Evolutionary conservation across 2,329 filamentous ascomycete species (phyloP).

Genomic region (Cladophialophora psammophila): DNA sequence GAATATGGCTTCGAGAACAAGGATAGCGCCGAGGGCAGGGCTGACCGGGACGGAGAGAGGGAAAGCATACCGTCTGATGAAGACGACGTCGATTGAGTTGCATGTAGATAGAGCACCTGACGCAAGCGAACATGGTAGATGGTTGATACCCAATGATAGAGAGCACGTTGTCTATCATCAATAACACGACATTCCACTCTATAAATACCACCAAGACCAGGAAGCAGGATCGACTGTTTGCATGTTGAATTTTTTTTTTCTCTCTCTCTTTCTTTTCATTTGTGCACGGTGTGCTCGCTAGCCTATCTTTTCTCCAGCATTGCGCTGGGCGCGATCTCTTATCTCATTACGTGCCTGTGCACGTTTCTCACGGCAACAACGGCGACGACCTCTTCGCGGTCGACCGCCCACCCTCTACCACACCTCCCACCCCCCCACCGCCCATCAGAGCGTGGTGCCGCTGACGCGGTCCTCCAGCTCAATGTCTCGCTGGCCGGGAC

Average conservation of each 20-base stretch:
- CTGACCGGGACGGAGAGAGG: neutral
- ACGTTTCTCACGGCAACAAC: neutral
- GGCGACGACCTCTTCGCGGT: neutral
- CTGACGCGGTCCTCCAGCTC: conserved; percentile 2
- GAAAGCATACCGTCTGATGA: conserved; percentile 22
- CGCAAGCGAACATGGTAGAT: neutral
- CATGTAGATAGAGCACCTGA: neutral
- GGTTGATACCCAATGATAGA: neutral
- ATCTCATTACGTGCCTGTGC: neutral
- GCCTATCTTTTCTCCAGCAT: neutral
- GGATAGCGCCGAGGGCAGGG: conserved; percentile 7
- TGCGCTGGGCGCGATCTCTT: neutral
- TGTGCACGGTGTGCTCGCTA: neutral
- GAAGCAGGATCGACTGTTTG: neutral
- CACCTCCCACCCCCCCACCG: neutral
- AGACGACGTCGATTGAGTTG: conserved; percentile 20
- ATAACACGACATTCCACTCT: neutral
- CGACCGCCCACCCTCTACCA: neutral
- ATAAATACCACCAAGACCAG: neutral
- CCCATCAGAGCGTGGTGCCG: conserved; percentile 4
- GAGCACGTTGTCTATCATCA: neutral
- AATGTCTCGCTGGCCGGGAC: conserved; percentile 1
- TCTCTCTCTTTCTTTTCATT: neutral
- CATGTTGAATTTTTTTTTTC: neutral
- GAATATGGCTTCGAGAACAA: conserved; percentile 24